Evolutionary conservation across 1,284 basidiomycete genomes (phyloP).

Genomic region (Sanghuangporus sanghuang): DNA sequence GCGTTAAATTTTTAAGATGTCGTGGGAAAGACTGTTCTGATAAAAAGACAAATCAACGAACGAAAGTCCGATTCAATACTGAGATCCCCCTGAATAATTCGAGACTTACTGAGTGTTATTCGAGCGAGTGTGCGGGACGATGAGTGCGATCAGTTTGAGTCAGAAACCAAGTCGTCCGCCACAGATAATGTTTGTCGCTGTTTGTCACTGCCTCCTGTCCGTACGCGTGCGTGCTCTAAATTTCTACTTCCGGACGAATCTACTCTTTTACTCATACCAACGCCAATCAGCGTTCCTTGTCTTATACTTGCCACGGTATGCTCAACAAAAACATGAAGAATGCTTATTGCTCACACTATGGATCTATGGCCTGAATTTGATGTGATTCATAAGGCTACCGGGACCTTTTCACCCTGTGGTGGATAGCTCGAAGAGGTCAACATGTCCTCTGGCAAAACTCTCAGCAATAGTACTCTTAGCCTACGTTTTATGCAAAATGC

Average conservation of each 20-base stretch:
- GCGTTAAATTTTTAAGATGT: background rate
- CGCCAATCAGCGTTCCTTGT: background rate
- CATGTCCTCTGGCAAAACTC: constrained; percentile 33
- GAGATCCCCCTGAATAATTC: background rate
- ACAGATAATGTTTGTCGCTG: background rate
- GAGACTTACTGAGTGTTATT: background rate
- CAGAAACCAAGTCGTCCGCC: background rate
- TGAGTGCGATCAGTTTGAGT: background rate
- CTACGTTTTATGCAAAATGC: constrained; percentile 78
- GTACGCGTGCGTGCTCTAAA: background rate
- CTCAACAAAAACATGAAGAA: background rate
- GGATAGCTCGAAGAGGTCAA: background rate
- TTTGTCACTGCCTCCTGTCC: background rate
- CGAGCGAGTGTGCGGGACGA: background rate
- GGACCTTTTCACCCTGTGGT: background rate
- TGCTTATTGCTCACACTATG: background rate
- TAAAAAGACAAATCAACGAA: background rate
- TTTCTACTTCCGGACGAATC: background rate
- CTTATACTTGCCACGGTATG: background rate
- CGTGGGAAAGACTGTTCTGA: background rate
- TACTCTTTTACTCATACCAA: background rate
- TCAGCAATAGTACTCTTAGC: constrained; percentile 64
- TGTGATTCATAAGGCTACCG: background rate
- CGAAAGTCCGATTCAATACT: background rate
- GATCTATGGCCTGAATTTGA: background rate